phyloP scores from a whole-genome alignment of 768 basidiomycete species.

The Russula emetica region DNA sequence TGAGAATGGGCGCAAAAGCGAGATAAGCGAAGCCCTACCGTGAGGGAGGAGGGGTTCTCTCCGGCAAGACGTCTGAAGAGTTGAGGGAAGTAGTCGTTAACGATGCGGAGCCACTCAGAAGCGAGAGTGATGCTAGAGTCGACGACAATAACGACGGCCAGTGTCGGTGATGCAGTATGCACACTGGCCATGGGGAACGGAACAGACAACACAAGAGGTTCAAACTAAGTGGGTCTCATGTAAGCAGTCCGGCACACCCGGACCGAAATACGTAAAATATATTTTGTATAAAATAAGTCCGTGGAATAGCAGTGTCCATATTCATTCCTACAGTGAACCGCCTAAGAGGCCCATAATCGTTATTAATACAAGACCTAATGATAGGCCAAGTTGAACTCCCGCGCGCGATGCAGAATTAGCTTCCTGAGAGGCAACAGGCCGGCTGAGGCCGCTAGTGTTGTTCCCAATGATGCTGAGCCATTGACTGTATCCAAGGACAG shows the following conservation, averaged over 20 bases:
- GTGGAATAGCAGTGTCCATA: background rate
- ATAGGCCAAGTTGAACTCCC: background rate
- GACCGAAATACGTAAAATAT: background rate
- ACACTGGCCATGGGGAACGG: slow-evolving; percentile 11
- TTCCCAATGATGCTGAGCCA: slow-evolving; percentile 33
- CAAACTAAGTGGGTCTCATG: too few relatives aligned
- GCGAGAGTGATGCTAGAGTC: slow-evolving; percentile 28
- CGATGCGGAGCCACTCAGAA: slow-evolving; percentile 23
- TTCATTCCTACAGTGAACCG: background rate
- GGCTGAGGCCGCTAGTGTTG: slow-evolving; percentile 27
- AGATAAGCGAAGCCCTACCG: slow-evolving; percentile 3
- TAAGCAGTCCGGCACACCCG: background rate
- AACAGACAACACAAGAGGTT: too few relatives aligned
- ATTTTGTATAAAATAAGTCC: slow-evolving; percentile 2
- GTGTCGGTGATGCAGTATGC: slow-evolving; percentile 3
- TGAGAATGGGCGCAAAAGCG: background rate
- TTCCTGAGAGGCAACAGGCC: slow-evolving; percentile 7
- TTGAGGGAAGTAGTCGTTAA: slow-evolving; percentile 16
- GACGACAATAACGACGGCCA: slow-evolving; percentile 24
- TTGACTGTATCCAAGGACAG: slow-evolving; percentile 34
- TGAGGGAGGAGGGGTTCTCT: background rate
- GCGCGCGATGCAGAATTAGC: background rate
- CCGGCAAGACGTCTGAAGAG: slow-evolving; percentile 26
- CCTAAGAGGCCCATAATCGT: slow-evolving; percentile 2
- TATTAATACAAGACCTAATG: slow-evolving; percentile 3